Evolutionary conservation across 805 yeast genomes (phyloP).

Genomic region (Candida hungchunana): DNA sequence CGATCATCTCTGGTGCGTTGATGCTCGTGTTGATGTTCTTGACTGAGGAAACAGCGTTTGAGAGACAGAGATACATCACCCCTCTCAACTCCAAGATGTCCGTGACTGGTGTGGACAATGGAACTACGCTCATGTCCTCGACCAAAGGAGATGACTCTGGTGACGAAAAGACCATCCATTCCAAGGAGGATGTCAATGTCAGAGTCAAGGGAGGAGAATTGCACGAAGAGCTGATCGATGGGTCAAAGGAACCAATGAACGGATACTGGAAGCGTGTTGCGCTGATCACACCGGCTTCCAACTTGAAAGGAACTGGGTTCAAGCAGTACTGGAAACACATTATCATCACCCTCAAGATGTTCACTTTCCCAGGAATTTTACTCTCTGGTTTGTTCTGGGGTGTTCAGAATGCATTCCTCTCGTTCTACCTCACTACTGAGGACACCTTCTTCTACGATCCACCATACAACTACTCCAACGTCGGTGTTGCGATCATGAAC

Average conservation of each 20-base stretch:
- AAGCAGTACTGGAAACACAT: conserved; percentile 59
- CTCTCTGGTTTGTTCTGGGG: conserved; percentile 77
- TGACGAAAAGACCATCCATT: conserved; percentile 15
- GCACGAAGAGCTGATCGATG: conserved; percentile 31
- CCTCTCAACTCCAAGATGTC: conserved; percentile 25
- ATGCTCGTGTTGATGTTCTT: conserved; percentile 50
- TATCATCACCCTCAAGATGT: conserved; percentile 47
- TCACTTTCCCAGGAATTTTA: conserved; percentile 60
- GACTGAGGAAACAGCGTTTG: conserved; percentile 70
- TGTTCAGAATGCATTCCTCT: conserved; percentile 68
- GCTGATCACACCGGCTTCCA: conserved; percentile 51
- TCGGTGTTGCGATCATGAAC: conserved; percentile 72
- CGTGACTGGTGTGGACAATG: conserved; percentile 17
- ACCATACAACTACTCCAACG: conserved; percentile 63
- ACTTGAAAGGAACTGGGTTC: conserved; percentile 59
- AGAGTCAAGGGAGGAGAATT: conserved; percentile 2
- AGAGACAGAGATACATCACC: conserved; percentile 42
- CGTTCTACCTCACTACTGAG: conserved; percentile 71
- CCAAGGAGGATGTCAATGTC: conserved; percentile 2
- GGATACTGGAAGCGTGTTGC: conserved; percentile 45
- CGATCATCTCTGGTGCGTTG: conserved; percentile 58
- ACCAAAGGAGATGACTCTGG: conserved; percentile 9
- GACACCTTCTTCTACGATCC: conserved; percentile 60
- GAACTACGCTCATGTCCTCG: conserved; percentile 11
- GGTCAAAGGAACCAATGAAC: conserved; percentile 38